Percentiles rank a stretch among this genome's conserved stretches.
These are phyloP conservation scores for Botrytis elliptica DNA, from an alignment of 2,329 filamentous ascomycete genomes.

Conservation along the genomic window DNA sequence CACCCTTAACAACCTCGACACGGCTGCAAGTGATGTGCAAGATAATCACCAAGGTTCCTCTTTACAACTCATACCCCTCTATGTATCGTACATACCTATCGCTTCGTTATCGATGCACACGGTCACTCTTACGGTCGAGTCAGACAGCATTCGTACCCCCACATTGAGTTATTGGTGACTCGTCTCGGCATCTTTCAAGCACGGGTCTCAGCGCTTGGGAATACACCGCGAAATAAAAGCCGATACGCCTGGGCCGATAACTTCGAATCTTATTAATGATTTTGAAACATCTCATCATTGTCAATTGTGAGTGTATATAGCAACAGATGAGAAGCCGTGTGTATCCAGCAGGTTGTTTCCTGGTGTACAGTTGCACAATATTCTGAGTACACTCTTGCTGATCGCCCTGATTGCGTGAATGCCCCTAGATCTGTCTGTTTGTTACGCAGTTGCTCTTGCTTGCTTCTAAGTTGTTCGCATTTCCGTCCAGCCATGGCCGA, in stretches of 20 bases:
- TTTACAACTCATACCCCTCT: background rate
- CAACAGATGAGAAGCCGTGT: background rate
- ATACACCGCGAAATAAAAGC: background rate
- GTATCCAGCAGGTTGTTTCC: background rate
- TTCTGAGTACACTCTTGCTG: background rate
- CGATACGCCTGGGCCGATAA: background rate
- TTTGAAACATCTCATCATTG: background rate
- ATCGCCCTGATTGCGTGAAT: background rate
- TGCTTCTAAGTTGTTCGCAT: background rate
- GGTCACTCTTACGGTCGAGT: background rate
- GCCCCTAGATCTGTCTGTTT: background rate
- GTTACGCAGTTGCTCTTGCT: background rate
- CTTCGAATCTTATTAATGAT: background rate
- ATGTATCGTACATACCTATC: background rate
- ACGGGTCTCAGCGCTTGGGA: background rate
- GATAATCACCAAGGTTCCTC: background rate
- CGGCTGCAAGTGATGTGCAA: background rate
- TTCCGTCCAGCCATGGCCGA: background rate
- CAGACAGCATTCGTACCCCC: background rate
- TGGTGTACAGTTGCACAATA: background rate
- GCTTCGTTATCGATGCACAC: background rate
- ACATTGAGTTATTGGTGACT: background rate
- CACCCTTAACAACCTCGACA: background rate
- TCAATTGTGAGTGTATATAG: background rate
- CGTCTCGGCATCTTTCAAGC: background rate